Evolutionary conservation across 2,329 filamentous ascomycete species (phyloP).

Genomic region (Zymoseptoria passerinii): DNA sequence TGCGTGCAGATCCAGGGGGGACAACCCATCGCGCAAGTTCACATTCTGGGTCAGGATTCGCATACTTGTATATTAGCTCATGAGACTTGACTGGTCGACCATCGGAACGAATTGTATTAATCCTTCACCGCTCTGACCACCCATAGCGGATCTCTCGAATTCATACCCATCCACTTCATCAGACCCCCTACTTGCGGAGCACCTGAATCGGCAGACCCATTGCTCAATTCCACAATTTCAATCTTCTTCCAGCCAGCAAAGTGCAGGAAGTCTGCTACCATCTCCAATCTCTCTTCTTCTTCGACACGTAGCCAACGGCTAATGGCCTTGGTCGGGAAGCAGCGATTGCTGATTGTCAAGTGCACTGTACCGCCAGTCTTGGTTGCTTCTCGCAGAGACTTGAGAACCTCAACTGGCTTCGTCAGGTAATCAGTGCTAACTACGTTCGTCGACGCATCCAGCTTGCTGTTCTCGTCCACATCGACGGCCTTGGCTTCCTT

Average conservation of each 20-base stretch:
- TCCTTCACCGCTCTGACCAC: slow-evolving; percentile 34
- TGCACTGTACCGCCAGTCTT: slow-evolving; percentile 41
- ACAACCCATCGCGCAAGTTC: too few species aligned
- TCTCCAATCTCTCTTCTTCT: slow-evolving; percentile 39
- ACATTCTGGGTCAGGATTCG: too few species aligned
- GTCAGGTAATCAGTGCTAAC: slow-evolving; percentile 47
- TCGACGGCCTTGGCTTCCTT: slow-evolving; percentile 6
- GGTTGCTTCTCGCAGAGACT: slow-evolving; percentile 33
- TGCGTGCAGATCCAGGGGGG: too few species aligned
- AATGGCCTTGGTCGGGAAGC: slow-evolving; percentile 47
- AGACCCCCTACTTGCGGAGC: slow-evolving; percentile 14
- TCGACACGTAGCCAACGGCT: slow-evolving; percentile 39
- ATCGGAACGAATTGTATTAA: not conserved
- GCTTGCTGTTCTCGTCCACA: slow-evolving; percentile 10
- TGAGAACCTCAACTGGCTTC: slow-evolving; percentile 39
- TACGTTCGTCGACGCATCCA: slow-evolving; percentile 44
- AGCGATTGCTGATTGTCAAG: slow-evolving; percentile 44
- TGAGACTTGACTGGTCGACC: not conserved
- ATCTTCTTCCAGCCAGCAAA: slow-evolving; percentile 46
- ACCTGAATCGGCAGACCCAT: slow-evolving; percentile 26
- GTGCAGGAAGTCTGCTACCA: slow-evolving; percentile 46
- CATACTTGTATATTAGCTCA: not conserved
- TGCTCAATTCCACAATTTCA: slow-evolving; percentile 45
- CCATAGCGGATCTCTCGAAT: slow-evolving; percentile 36
- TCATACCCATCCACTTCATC: slow-evolving; percentile 29